phyloP scores from a whole-genome alignment of 371 early-diverging fungal genomes.

The Mucor sp. region DNA sequence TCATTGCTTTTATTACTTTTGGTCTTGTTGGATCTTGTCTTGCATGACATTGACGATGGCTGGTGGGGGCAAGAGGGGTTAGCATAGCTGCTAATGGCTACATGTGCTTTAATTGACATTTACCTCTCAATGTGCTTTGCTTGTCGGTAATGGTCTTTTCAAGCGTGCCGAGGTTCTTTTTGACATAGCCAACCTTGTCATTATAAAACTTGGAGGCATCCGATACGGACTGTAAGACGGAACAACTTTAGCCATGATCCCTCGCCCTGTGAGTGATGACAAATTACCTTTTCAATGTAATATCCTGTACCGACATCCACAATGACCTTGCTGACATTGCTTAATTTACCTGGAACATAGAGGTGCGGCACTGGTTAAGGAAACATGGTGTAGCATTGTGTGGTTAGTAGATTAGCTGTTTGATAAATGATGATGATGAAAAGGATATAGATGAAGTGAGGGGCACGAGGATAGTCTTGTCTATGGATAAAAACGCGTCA shows the following conservation, averaged over 20 bases:
- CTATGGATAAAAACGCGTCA: slow-evolving; percentile 28
- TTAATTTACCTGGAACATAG: slow-evolving; percentile 90
- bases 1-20: slow-evolving; percentile 15
- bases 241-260: not conserved
- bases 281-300: slow-evolving; percentile 84
- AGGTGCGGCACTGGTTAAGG: slow-evolving; percentile 56
- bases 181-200: slow-evolving; percentile 74
- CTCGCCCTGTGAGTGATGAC: not conserved
- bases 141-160: slow-evolving; percentile 77
- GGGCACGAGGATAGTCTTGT: slow-evolving; percentile 79
- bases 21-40: slow-evolving; percentile 50
- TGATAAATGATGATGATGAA: no score
- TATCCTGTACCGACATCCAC: slow-evolving; percentile 98
- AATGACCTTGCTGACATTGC: slow-evolving; percentile 81
- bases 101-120: not conserved
- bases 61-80: not conserved
- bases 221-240: slow-evolving; percentile 53
- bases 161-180: slow-evolving; percentile 72
- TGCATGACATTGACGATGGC: slow-evolving; percentile 58
- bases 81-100: not conserved
- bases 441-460: slow-evolving; percentile 68
- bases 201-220: slow-evolving; percentile 81
- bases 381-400: not conserved
- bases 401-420: not conserved
- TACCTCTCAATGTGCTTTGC: slow-evolving; percentile 76